These are phyloP conservation scores for Hymenoscyphus repandus DNA, from an alignment of 2,329 filamentous ascomycete species.

Conservation along the genomic window DNA sequence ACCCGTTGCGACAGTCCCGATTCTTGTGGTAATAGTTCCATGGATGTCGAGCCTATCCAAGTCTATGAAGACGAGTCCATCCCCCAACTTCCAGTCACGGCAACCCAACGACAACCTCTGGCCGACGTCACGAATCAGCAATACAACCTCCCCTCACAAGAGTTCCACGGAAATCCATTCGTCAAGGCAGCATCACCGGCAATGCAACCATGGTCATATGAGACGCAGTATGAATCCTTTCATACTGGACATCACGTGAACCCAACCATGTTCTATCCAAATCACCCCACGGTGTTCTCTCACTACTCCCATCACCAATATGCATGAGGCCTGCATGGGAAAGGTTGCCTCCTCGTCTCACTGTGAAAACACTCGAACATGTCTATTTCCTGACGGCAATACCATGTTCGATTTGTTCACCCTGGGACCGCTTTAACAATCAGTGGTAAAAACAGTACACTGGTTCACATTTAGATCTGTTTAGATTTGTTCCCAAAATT, in stretches of 20 bases:
- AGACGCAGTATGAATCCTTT: slow-evolving; percentile 18
- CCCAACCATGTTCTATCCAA: slow-evolving; percentile 11
- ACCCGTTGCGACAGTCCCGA: slow-evolving; percentile 13
- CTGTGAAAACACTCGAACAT: slow-evolving; percentile 12
- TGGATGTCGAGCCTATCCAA: slow-evolving; percentile 9
- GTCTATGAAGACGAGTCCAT: slow-evolving; percentile 11
- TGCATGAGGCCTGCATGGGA: slow-evolving; percentile 2
- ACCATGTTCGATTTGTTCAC: slow-evolving; percentile 9
- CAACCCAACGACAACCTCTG: neutral
- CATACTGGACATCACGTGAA: slow-evolving; percentile 13
- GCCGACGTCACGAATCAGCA: slow-evolving; percentile 9
- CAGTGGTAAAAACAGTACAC: slow-evolving; percentile 21
- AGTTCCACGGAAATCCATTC: slow-evolving; percentile 13
- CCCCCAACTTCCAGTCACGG: neutral
- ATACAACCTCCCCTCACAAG: slow-evolving; percentile 20
- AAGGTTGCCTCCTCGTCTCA: slow-evolving; percentile 1
- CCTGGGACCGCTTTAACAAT: slow-evolving; percentile 6
- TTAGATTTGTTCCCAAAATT: neutral
- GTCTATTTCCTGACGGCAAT: slow-evolving; percentile 7
- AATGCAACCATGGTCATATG: slow-evolving; percentile 17
- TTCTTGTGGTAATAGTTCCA: neutral
- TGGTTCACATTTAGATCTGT: slow-evolving; percentile 5
- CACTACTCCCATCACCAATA: slow-evolving; percentile 11
- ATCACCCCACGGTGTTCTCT: slow-evolving; percentile 14
- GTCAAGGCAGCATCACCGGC: slow-evolving; percentile 15